These are phyloP conservation scores for Rutstroemia sydowiana DNA, from an alignment of 2,329 filamentous ascomycete species.

Conservation along the genomic window DNA sequence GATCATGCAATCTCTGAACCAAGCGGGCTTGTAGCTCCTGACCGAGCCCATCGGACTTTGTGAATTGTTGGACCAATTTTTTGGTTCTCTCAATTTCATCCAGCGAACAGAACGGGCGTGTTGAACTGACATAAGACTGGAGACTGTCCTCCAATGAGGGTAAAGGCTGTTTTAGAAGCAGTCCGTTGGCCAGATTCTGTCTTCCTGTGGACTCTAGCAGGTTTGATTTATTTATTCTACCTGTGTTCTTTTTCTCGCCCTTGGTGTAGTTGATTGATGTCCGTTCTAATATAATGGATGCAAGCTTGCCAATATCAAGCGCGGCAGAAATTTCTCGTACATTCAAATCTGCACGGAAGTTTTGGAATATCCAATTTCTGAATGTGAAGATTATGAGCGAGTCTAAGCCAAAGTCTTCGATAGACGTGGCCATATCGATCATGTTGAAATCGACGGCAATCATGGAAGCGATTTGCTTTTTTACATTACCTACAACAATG, in stretches of 20 bases:
- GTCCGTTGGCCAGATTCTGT: too few species aligned
- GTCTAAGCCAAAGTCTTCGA: not conserved
- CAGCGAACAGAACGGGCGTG: not conserved
- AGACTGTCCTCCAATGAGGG: not conserved
- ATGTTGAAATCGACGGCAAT: not conserved
- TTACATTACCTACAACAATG: not conserved
- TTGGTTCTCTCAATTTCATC: too few species aligned
- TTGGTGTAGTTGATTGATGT: too few species aligned
- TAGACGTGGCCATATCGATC: not conserved
- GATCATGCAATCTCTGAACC: not conserved
- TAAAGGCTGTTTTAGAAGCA: not conserved
- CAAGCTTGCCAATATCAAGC: not conserved
- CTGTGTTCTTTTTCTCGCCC: too few species aligned
- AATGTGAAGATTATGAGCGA: not conserved
- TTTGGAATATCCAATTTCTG: not conserved
- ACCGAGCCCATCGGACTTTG: too few species aligned
- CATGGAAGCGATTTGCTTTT: not conserved
- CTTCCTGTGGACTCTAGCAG: too few species aligned
- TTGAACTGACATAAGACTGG: not conserved
- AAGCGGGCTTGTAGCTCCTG: too few species aligned
- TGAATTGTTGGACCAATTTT: too few species aligned
- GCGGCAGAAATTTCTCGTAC: not conserved
- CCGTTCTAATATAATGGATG: not conserved
- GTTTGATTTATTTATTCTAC: too few species aligned
- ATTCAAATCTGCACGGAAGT: not conserved